Conservation (phyloP, 2,329 filamentous ascomycete genomes). For the Diaporthe batatas region DNA sequence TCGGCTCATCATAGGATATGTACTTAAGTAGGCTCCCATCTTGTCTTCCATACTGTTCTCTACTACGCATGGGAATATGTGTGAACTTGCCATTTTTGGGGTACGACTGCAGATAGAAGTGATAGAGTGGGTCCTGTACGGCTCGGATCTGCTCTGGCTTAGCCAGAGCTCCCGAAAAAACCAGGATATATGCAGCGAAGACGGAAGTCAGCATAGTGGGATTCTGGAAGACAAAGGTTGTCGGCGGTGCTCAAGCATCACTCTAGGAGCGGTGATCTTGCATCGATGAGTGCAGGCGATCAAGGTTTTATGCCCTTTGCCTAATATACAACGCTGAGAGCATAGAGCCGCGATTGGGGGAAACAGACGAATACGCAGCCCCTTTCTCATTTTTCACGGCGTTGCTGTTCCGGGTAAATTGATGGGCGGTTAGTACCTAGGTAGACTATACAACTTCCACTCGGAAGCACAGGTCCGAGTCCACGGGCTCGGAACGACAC, state of each 20-base stretch:
- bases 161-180: conserved; percentile 43
- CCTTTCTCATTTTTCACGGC: conserved; percentile 8
- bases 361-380: not conserved
- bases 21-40: no score
- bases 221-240: not conserved
- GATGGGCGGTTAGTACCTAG: not conserved
- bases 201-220: conserved; percentile 21
- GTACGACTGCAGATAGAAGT: conserved; percentile 64
- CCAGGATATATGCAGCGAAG: not conserved
- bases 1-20: not conserved
- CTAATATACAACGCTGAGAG: not conserved
- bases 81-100: conserved; percentile 54
- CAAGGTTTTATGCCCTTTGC: not conserved
- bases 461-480: conserved; percentile 36
- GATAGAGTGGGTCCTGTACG: conserved; percentile 63
- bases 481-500: conserved; percentile 1
- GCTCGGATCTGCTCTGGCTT: conserved; percentile 64
- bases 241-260: not conserved
- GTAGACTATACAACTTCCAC: not conserved
- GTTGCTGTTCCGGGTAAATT: conserved; percentile 37
- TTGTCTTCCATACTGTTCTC: not conserved
- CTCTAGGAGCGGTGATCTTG: not conserved
- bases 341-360: not conserved
- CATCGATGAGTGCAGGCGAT: not conserved
- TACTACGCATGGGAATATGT: not conserved